Conservation (phyloP, 1,284 basidiomycete species). For the Grifola frondosa region DNA sequence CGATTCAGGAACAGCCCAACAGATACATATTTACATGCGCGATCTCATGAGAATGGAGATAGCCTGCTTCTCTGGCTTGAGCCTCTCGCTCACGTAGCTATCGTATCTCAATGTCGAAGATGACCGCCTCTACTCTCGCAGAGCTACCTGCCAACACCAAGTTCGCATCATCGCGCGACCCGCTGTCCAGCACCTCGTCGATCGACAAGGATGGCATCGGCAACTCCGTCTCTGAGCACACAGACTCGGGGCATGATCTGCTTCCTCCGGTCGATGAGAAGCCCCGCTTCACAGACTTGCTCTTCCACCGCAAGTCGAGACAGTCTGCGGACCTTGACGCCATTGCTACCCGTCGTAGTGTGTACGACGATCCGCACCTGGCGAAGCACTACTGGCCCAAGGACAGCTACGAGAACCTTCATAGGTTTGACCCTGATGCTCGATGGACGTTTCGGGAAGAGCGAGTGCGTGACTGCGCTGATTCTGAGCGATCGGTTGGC, state of each 20-base stretch:
- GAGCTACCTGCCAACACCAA: conserved; percentile 1
- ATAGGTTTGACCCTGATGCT: conserved; percentile 58
- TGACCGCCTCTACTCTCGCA: conserved; percentile 3
- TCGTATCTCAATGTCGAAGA: background rate
- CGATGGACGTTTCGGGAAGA: conserved; percentile 69
- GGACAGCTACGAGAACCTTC: conserved; percentile 54
- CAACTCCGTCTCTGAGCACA: background rate
- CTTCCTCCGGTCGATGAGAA: conserved; percentile 13
- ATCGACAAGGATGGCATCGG: conserved; percentile 3
- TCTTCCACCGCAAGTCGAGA: conserved; percentile 8
- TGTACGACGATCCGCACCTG: conserved; percentile 41
- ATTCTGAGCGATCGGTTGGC: conserved; percentile 35
- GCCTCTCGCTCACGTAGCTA: background rate
- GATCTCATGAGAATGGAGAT: too few relatives aligned
- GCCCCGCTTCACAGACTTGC: conserved; percentile 14
- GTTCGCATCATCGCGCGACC: too few relatives aligned
- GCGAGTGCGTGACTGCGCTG: conserved; percentile 32
- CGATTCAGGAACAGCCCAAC: conserved; percentile 4
- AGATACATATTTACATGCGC: background rate
- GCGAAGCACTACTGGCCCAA: conserved; percentile 53
- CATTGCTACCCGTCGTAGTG: conserved; percentile 21
- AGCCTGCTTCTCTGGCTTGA: background rate
- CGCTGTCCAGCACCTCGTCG: conserved; percentile 9
- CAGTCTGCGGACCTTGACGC: conserved; percentile 12
- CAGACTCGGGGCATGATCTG: conserved; percentile 4